Evolutionary conservation across 2,329 filamentous ascomycete genomes (phyloP), one percentile per base, ranked within the genome.

Genomic region (Sclerotinia trifoliorum): DNA sequence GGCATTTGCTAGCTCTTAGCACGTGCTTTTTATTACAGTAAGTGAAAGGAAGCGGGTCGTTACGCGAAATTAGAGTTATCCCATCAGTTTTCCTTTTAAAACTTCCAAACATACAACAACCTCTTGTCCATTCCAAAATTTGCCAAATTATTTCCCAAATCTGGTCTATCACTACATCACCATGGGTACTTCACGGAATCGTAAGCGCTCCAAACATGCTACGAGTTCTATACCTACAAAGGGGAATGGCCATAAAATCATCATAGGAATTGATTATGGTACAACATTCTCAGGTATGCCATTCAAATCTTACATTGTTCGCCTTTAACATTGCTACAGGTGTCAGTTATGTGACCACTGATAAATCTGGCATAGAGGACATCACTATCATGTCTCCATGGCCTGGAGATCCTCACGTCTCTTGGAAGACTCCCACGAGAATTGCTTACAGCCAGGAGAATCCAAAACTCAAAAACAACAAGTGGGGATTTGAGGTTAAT

Each of bases 191-290:
- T 2, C 19, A n/a, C 44, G 13, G 11, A 10, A 49, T 17, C 46
- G 5, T 19, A 49, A 19, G 19, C 49, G 21, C 44, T 10, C 24
- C 7, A n/a, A n/a, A 24, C 15, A 21, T 8, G 17, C 39, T 48
- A 13, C 2, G 10, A 21, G 19, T n/a, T 39, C 44, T 35, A 26
- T 51, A 17, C 7, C 21, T 44, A 11, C 32, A 13, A 54, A 51
- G 5, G 35, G 10, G 15, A 21, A 17, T 51, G 26, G 35, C 13
- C 72, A 74, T 32, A 74, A 73, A 42, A 68, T 75, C 24, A 72
- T 75, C 13, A 54, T 75, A 17, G 74, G 73, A 62, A 72, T 74
- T 68, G 74, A 75, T 65, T 74, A 74, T 46, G 74, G 74, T 1
- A 75, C 74, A 26, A 75, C 74, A 1, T 74, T 70, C 11, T 72